These are phyloP conservation scores for Candida mattraensis DNA, from an alignment of 805 yeast genomes.

Conservation along the genomic window DNA sequence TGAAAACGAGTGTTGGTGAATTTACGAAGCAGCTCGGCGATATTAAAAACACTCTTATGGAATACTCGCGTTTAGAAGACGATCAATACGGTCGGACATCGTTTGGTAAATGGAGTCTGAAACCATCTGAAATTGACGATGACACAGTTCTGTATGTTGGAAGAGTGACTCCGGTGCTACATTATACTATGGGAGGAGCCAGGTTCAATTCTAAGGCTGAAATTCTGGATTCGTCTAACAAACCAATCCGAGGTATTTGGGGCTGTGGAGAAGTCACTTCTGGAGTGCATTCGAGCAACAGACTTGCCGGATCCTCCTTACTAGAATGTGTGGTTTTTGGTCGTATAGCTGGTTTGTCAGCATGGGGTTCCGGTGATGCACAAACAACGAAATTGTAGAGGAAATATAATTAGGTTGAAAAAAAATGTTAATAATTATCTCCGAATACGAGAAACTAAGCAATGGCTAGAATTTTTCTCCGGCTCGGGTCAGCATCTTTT, in stretches of 20 bases:
- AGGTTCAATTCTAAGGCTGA: conserved; percentile 49
- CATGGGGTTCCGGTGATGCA: no score
- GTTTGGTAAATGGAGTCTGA: conserved; percentile 22
- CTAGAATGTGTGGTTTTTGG: conserved; percentile 69
- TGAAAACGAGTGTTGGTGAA: conserved; percentile 42
- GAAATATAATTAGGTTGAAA: no score
- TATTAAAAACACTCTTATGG: conserved; percentile 9
- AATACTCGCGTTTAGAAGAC: conserved; percentile 13
- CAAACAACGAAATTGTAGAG: no score
- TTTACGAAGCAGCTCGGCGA: conserved; percentile 37
- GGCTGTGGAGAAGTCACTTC: conserved; percentile 72
- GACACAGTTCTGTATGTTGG: conserved; percentile 45
- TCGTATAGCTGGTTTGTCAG: conserved; percentile 55
- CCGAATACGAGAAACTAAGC: no score
- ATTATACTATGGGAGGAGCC: conserved; percentile 71
- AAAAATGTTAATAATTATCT: no score
- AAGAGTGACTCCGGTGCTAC: conserved; percentile 55
- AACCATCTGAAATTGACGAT: conserved; percentile 7
- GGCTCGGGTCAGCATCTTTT: no score
- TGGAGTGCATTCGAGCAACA: conserved; percentile 67
- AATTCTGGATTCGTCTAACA: conserved; percentile 32
- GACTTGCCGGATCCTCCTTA: conserved; percentile 61
- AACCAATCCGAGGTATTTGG: conserved; percentile 47
- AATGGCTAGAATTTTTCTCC: no score
- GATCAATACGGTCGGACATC: conserved; percentile 12